These are phyloP conservation scores for Helicocarpus griseus DNA, from an alignment of 2,329 filamentous ascomycete genomes.

Conservation along the genomic window DNA sequence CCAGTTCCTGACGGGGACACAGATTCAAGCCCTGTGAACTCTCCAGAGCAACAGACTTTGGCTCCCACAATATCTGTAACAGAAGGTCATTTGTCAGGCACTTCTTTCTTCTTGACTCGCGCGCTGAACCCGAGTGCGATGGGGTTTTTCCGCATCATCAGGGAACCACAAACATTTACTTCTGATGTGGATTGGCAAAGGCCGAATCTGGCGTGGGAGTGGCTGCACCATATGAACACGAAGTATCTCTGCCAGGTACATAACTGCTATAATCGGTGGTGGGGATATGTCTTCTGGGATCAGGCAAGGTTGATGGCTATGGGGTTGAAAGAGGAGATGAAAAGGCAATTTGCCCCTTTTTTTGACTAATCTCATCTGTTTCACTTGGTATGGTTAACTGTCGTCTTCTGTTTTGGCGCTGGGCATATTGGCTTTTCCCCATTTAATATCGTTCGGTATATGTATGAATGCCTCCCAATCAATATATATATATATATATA, in stretches of 20 bases:
- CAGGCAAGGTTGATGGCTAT: background rate
- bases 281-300: constrained; percentile 2
- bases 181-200: background rate
- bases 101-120: background rate
- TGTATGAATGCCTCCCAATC: too few relatives aligned
- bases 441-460: too few relatives aligned
- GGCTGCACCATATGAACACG: background rate
- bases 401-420: too few relatives aligned
- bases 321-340: constrained; percentile 1
- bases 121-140: background rate
- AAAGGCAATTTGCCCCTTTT: background rate
- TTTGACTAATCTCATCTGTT: background rate
- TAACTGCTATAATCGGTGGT: background rate
- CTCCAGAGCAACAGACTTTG: background rate
- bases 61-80: background rate
- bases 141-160: background rate
- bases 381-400: too few relatives aligned
- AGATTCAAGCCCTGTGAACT: background rate
- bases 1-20: too few relatives aligned
- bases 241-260: background rate
- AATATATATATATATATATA: too few relatives aligned
- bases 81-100: background rate
- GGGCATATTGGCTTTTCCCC: too few relatives aligned
- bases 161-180: background rate
- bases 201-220: background rate